These are phyloP conservation scores for Fraxinus nigra DNA, from an alignment of 305 asterid species.

Conservation along the genomic window DNA sequence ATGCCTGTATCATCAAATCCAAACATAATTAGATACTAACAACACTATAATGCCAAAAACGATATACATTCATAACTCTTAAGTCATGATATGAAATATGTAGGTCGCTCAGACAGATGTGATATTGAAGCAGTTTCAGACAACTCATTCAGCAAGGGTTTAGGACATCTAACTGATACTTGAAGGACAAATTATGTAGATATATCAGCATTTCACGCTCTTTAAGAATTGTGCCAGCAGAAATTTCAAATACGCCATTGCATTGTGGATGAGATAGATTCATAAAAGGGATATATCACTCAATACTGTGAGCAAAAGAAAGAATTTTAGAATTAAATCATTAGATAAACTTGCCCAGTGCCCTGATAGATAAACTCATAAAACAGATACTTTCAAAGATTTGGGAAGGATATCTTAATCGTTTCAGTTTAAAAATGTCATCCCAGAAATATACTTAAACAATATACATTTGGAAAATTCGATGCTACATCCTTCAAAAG, in stretches of 20 bases:
- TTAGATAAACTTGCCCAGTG: not conserved
- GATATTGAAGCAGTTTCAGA: not conserved
- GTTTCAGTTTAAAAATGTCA: not conserved
- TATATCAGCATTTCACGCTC: not conserved
- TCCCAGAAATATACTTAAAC: not conserved
- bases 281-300: not conserved
- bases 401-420: not conserved
- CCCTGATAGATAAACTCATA: not conserved
- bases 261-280: not conserved
- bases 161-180: not conserved
- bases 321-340: not conserved
- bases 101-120: not conserved
- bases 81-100: not conserved
- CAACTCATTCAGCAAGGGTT: not conserved
- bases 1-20: conserved; percentile 53
- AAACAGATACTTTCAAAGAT: not conserved
- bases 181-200: not conserved
- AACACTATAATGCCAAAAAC: not conserved
- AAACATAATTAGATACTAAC: conserved; percentile 23
- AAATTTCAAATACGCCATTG: not conserved
- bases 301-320: not conserved
- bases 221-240: not conserved
- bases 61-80: not conserved
- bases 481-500: not conserved
- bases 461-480: not conserved